Conservation (phyloP, 305 asterid species). For the Caryopteris hybrid region DNA sequence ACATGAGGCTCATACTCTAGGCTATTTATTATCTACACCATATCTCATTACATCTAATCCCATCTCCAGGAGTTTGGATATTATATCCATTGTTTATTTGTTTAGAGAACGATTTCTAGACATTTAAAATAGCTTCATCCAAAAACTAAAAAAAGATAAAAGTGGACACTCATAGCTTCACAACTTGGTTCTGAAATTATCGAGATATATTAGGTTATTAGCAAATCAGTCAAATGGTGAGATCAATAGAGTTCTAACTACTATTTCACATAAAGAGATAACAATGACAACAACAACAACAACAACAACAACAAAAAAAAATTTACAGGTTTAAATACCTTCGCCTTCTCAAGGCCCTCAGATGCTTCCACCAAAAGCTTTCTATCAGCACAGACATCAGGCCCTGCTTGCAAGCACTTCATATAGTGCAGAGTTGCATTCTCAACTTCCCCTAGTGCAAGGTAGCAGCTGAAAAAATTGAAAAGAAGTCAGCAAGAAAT, state of each 20-base stretch:
- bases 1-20: neutral
- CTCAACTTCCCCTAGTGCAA: constrained; percentile 81
- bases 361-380: constrained; percentile 88
- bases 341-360: constrained; percentile 78
- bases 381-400: constrained; percentile 61
- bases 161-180: neutral
- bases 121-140: neutral
- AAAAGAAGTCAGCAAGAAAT: constrained; percentile 18
- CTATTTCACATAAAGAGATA: constrained; percentile 5
- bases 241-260: constrained; percentile 2
- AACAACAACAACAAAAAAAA: neutral
- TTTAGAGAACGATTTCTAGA: neutral
- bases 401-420: constrained; percentile 82
- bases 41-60: no score
- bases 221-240: neutral
- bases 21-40: neutral
- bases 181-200: constrained; percentile 1
- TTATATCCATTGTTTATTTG: neutral
- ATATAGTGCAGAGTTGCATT: constrained; percentile 69
- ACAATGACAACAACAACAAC: neutral
- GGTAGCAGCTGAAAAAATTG: constrained; percentile 71
- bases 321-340: constrained; percentile 39
- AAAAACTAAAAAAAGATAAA: neutral
- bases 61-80: neutral
- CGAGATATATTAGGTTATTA: constrained; percentile 4